Percentiles rank a stretch among this genome's conserved stretches.
Evolutionary conservation across 805 yeast species (phyloP).

Genomic region (Millerago galiae): DNA sequence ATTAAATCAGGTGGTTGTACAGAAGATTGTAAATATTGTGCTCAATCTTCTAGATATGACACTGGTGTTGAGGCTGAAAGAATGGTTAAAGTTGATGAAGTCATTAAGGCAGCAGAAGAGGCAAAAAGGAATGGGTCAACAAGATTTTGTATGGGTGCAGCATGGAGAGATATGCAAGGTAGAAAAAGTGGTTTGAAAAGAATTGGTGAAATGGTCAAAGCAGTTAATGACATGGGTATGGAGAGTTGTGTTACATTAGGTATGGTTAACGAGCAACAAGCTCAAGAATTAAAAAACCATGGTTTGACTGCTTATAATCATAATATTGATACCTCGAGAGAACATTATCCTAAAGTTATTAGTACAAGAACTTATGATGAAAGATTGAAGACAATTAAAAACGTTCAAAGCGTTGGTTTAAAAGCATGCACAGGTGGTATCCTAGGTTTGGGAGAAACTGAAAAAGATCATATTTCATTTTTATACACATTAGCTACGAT

Average conservation of each 20-base stretch:
- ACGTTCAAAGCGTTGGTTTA: slow-evolving; percentile 57
- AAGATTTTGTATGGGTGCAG: slow-evolving; percentile 80
- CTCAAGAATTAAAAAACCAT: slow-evolving; percentile 49
- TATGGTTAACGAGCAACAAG: slow-evolving; percentile 66
- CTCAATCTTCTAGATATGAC: slow-evolving; percentile 62
- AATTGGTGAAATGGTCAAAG: slow-evolving; percentile 58
- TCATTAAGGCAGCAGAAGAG: slow-evolving; percentile 52
- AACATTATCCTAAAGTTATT: slow-evolving; percentile 67
- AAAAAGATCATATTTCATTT: slow-evolving; percentile 64
- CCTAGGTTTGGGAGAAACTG: slow-evolving; percentile 70
- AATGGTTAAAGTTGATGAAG: slow-evolving; percentile 54
- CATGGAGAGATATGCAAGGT: slow-evolving; percentile 83
- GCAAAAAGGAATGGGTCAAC: slow-evolving; percentile 71
- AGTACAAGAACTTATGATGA: slow-evolving; percentile 69
- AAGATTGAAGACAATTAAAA: slow-evolving; percentile 56
- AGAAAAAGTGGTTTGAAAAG: slow-evolving; percentile 59
- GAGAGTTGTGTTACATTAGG: slow-evolving; percentile 80
- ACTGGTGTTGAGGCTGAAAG: slow-evolving; percentile 71
- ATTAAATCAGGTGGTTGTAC: slow-evolving; percentile 79
- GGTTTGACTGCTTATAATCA: slow-evolving; percentile 82
- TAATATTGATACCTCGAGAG: slow-evolving; percentile 74
- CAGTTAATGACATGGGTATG: slow-evolving; percentile 58
- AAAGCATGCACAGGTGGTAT: slow-evolving; percentile 78
- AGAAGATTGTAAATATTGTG: slow-evolving; percentile 77
- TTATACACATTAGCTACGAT: slow-evolving; percentile 60